Evolutionary conservation across 371 early-diverging fungal species (phyloP).

Genomic region (Syncephalis plumigaleata): DNA sequence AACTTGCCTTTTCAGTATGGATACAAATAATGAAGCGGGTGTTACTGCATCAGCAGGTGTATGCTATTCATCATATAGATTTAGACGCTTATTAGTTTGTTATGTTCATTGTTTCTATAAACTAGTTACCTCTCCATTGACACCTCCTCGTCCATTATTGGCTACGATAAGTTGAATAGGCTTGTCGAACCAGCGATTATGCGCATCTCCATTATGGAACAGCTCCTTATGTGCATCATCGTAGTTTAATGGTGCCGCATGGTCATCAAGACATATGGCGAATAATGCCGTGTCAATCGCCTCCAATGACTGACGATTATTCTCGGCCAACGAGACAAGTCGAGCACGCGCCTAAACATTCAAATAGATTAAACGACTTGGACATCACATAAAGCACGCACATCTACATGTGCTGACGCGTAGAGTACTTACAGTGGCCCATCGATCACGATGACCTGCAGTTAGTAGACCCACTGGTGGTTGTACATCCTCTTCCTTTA

Average conservation of each 20-base stretch:
- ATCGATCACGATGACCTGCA: conserved; percentile 69
- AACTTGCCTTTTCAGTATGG: conserved; percentile 4
- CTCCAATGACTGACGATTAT: conserved; percentile 40
- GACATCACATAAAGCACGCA: background rate
- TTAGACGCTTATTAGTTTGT: conserved; percentile 1
- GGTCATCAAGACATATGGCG: conserved; percentile 69
- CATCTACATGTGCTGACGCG: background rate
- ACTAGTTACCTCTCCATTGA: conserved; percentile 70
- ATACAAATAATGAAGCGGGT: conserved; percentile 28
- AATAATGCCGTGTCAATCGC: conserved; percentile 71
- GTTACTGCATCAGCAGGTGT: conserved; percentile 85
- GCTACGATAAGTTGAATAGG: conserved; percentile 70
- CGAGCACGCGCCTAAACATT: conserved; percentile 15
- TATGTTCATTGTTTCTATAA: background rate
- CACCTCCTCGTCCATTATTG: conserved; percentile 71
- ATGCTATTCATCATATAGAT: conserved; percentile 25
- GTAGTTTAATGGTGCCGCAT: conserved; percentile 28
- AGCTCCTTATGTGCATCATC: conserved; percentile 53
- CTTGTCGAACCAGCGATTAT: conserved; percentile 95
- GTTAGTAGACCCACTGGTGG: conserved; percentile 67
- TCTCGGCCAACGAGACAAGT: conserved; percentile 15
- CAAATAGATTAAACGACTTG: conserved; percentile 2
- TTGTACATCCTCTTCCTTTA: conserved; percentile 21
- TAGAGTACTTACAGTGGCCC: conserved; percentile 31
- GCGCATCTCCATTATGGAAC: conserved; percentile 56